A percentile compares a stretch with the other conserved stretches of the same genome.
phyloP scores from a whole-genome alignment of 129 eudicot genomes.

The Arctium lappa region DNA sequence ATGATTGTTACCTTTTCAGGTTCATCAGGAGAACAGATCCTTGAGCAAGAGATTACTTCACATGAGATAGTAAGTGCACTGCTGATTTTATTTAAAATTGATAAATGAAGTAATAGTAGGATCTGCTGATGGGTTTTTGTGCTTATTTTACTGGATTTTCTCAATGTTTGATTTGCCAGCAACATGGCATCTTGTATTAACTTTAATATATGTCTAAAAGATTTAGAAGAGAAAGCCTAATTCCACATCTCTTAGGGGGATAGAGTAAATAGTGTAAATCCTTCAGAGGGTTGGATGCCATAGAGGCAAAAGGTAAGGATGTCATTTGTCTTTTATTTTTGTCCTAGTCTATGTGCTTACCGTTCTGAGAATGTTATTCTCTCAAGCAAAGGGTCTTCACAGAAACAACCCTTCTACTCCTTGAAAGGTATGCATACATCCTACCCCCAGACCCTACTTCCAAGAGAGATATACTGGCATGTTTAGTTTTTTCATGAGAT shows the following conservation, averaged over 20 bases:
- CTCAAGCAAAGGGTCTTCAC: too few species aligned
- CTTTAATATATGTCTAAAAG: neutral
- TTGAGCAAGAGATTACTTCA: constrained; percentile 19
- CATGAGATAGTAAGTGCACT: constrained; percentile 32
- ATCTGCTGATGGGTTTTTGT: neutral
- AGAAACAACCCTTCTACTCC: too few species aligned
- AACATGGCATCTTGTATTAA: neutral
- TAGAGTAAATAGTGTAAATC: too few species aligned
- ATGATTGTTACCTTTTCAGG: constrained; percentile 28
- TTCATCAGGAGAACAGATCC: constrained; percentile 22
- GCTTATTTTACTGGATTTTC: constrained; percentile 2
- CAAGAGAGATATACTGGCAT: too few species aligned
- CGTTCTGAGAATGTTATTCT: neutral
- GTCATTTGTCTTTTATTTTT: too few species aligned
- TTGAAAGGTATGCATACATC: too few species aligned
- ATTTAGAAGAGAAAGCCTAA: neutral
- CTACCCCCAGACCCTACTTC: too few species aligned
- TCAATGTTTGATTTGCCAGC: neutral
- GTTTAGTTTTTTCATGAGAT: too few species aligned
- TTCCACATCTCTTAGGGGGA: neutral
- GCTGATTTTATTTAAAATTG: neutral
- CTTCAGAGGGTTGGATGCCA: neutral
- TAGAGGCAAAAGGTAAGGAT: neutral
- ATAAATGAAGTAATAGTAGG: constrained; percentile 7
- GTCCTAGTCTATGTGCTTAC: neutral